A percentile compares a stretch with the other conserved stretches of the same genome.
phyloP scores from a whole-genome alignment of 148 eudicot genomes.

The Camellia japonica region DNA sequence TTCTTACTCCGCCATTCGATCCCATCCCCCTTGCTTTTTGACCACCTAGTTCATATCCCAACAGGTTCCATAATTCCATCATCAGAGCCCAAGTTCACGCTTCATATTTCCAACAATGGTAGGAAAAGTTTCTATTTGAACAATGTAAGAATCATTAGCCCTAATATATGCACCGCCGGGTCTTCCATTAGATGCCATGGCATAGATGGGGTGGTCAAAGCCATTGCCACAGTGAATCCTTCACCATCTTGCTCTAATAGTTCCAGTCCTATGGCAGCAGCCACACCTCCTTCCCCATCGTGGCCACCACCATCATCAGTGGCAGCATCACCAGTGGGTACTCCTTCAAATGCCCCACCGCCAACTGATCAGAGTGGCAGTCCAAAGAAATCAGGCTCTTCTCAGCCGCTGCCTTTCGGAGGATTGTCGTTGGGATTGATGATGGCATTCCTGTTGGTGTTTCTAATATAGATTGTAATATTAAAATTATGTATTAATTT shows the following conservation, averaged over 20 bases:
- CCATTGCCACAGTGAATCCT: conserved; percentile 8
- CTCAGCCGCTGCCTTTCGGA: background rate
- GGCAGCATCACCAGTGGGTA: conserved; percentile 12
- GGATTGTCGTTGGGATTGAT: conserved; percentile 5
- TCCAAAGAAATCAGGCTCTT: conserved; percentile 11
- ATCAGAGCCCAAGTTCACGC: conserved; percentile 29
- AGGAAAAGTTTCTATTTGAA: conserved; percentile 48
- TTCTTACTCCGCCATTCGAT: conserved; percentile 66
- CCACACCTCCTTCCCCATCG: conserved; percentile 11
- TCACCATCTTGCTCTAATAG: conserved; percentile 5
- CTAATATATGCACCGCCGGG: conserved; percentile 54
- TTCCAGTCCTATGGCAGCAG: conserved; percentile 8
- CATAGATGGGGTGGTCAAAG: conserved; percentile 52
- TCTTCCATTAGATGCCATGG: conserved; percentile 68
- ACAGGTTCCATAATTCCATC: conserved; percentile 60
- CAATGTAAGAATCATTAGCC: conserved; percentile 48
- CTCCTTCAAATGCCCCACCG: conserved; percentile 30
- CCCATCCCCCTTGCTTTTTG: conserved; percentile 62
- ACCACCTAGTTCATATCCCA: conserved; percentile 50
- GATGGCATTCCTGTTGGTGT: background rate
- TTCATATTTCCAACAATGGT: conserved; percentile 52
- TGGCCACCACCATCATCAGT: conserved; percentile 2
- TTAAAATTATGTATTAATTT: too few species aligned
- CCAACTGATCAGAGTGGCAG: conserved; percentile 13
- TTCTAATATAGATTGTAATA: too few species aligned